Percentiles rank a stretch among this genome's conserved stretches.
phyloP scores from a whole-genome alignment of 768 basidiomycete genomes.

The Basidioascus undulatus region DNA sequence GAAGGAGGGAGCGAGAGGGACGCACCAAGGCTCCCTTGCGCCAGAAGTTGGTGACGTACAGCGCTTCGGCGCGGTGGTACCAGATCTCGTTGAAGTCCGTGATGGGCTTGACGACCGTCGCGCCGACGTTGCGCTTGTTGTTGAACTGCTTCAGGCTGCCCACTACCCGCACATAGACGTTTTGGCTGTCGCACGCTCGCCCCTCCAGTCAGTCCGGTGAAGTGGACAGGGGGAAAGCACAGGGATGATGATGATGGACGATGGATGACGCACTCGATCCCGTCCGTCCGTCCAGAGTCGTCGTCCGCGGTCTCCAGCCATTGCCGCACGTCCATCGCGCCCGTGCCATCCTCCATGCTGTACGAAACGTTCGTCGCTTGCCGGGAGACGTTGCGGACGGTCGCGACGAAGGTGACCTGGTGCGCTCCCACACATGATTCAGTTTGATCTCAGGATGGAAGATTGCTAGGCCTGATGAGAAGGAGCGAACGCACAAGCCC shows the following conservation, averaged over 20 bases:
- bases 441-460: too few species aligned
- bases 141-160: slow-evolving; percentile 63
- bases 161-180: slow-evolving; percentile 53
- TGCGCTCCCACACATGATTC: too few species aligned
- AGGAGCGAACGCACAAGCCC: slow-evolving; percentile 35
- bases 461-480: not conserved
- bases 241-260: not conserved
- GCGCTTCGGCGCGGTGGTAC: slow-evolving; percentile 56
- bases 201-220: not conserved
- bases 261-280: slow-evolving; percentile 16
- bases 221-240: not conserved
- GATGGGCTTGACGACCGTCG: slow-evolving; percentile 41
- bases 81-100: slow-evolving; percentile 51
- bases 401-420: slow-evolving; percentile 50
- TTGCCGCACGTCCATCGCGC: slow-evolving; percentile 21
- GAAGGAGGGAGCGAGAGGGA: not conserved
- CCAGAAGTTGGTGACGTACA: slow-evolving; percentile 39
- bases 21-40: slow-evolving; percentile 30
- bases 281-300: slow-evolving; percentile 19
- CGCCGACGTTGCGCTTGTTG: slow-evolving; percentile 57
- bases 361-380: slow-evolving; percentile 65
- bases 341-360: slow-evolving; percentile 65
- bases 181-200: slow-evolving; percentile 27
- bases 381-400: slow-evolving; percentile 38
- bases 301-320: slow-evolving; percentile 58